A percentile compares a stretch with the other conserved stretches of the same genome.
phyloP scores from a whole-genome alignment of 768 basidiomycete species.

The Podaxis carcinomalis region DNA sequence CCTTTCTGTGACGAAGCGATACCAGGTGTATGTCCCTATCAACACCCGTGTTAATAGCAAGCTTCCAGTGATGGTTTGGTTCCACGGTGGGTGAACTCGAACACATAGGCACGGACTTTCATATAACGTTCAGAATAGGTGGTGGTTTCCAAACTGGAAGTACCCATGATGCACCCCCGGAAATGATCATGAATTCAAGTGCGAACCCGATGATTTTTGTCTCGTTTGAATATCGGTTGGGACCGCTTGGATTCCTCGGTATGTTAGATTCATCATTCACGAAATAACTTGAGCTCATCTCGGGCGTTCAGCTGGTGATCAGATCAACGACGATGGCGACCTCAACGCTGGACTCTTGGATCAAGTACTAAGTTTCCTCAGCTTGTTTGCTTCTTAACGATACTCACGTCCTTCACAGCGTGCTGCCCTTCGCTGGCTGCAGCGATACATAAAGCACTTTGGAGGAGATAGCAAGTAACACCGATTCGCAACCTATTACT shows the following conservation, averaged over 20 bases:
- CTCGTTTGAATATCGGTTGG: conserved; percentile 38
- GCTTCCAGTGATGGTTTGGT: conserved; percentile 37
- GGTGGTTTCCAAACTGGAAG: conserved; percentile 37
- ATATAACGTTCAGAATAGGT: conserved; percentile 20
- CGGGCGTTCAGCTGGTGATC: conserved; percentile 25
- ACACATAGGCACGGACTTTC: not conserved
- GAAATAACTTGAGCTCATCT: not conserved
- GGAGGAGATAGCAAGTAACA: conserved; percentile 28
- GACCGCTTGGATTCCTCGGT: conserved; percentile 39
- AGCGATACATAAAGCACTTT: conserved; percentile 30
- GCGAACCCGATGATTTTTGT: conserved; percentile 32
- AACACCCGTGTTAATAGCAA: conserved; percentile 16
- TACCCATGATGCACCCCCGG: conserved; percentile 27
- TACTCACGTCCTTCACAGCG: conserved; percentile 18
- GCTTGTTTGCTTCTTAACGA: not conserved
- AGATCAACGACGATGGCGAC: conserved; percentile 26
- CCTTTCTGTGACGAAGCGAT: not conserved
- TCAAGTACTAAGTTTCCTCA: conserved; percentile 24
- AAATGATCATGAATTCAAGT: conserved; percentile 27
- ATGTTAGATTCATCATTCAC: conserved; percentile 2
- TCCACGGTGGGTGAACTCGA: conserved; percentile 29
- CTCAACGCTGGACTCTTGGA: conserved; percentile 37
- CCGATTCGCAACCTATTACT: not conserved
- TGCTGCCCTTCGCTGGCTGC: conserved; percentile 34
- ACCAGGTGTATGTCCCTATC: conserved; percentile 32